Evolutionary conservation across 345 rosid species (phyloP).

Genomic region (Dipteronia sinensis): DNA sequence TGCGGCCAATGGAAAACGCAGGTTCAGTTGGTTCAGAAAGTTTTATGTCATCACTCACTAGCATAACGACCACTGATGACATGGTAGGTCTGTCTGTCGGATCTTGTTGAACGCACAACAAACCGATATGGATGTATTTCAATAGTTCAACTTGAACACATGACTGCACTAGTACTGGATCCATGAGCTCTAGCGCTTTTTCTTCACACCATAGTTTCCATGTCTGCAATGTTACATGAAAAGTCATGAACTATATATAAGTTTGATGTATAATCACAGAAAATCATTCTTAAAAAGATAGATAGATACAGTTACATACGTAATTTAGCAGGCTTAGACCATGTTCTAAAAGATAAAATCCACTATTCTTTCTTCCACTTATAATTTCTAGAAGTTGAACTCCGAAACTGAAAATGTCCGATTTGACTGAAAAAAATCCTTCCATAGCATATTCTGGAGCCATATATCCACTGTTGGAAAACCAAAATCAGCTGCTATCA

Average conservation of each 20-base stretch:
- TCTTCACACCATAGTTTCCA: conserved; percentile 18
- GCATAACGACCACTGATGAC: neutral
- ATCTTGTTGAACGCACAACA: conserved; percentile 24
- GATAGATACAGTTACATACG: neutral
- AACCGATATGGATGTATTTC: conserved; percentile 11
- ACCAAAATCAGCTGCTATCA: too few relatives aligned
- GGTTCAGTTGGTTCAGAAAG: conserved; percentile 2
- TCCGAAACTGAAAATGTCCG: conserved; percentile 1
- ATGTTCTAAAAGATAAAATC: neutral
- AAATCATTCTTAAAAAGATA: neutral
- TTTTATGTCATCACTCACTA: neutral
- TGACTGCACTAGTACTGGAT: conserved; percentile 4
- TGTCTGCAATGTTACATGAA: neutral
- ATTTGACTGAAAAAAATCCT: neutral
- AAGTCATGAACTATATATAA: neutral
- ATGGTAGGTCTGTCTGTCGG: conserved; percentile 13
- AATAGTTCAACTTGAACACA: neutral
- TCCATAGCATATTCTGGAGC: conserved; percentile 11
- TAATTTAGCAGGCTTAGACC: neutral
- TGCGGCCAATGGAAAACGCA: neutral
- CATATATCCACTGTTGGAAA: neutral
- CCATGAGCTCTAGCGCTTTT: neutral
- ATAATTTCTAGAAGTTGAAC: neutral
- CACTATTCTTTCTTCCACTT: neutral
- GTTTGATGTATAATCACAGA: too few relatives aligned